phyloP scores from a whole-genome alignment of 768 basidiomycete genomes.

The Zangia roseola region DNA sequence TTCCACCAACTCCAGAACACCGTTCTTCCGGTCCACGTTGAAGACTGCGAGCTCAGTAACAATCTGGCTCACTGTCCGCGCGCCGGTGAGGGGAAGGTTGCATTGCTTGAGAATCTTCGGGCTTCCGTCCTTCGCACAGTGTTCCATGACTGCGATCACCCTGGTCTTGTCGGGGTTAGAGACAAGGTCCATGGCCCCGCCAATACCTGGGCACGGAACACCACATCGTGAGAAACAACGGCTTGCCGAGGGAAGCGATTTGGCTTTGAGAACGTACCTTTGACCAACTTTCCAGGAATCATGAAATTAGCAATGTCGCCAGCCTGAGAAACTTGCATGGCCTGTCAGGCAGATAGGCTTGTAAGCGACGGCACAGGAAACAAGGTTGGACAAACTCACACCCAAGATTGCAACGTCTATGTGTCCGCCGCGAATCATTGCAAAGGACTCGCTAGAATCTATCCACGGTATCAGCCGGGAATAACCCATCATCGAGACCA shows the following conservation, averaged over 20 bases:
- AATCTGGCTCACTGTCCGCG: constrained; percentile 83
- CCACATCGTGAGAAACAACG: constrained; percentile 6
- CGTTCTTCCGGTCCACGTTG: constrained; percentile 74
- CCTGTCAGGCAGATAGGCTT: constrained; percentile 41
- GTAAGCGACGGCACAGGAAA: constrained; percentile 1
- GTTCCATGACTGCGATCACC: constrained; percentile 88
- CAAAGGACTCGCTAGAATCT: constrained; percentile 91
- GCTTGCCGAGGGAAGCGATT: not conserved
- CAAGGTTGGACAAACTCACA: constrained; percentile 42
- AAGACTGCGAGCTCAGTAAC: constrained; percentile 94
- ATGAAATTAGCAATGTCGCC: constrained; percentile 98
- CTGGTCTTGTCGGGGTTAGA: constrained; percentile 96
- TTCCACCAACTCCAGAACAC: constrained; percentile 74
- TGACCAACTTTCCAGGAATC: constrained; percentile 93
- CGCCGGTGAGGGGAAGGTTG: constrained; percentile 84
- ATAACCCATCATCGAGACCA: not conserved
- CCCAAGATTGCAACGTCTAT: constrained; percentile 93
- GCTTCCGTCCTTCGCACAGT: constrained; percentile 84
- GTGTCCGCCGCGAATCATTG: constrained; percentile 97
- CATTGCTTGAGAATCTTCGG: constrained; percentile 87
- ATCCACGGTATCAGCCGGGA: not conserved
- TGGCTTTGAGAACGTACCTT: constrained; percentile 45
- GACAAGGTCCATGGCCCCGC: constrained; percentile 95
- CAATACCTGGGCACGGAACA: constrained; percentile 61
- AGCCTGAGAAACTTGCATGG: constrained; percentile 91